A percentile compares a stretch with the other conserved stretches of the same genome.
Evolutionary conservation across 2,329 filamentous ascomycete genomes (phyloP).

Genomic region (Amphichorda felina): DNA sequence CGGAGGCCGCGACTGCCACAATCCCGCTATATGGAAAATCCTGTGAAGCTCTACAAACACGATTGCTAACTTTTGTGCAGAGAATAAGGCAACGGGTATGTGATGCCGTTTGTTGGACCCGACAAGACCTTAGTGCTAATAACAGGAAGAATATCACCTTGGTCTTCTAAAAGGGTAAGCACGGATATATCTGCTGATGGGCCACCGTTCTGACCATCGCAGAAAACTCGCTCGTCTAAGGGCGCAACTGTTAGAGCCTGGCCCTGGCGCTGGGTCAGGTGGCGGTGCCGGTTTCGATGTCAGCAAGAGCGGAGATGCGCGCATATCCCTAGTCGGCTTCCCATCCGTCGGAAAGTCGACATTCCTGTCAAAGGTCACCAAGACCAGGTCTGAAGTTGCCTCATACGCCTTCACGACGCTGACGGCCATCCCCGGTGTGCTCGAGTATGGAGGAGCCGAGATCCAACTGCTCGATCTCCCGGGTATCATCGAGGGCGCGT

Average conservation of each 20-base stretch:
- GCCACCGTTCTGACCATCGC: background rate
- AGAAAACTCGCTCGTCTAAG: conserved; percentile 93
- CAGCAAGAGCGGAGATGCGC: conserved; percentile 89
- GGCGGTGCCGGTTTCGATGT: conserved; percentile 85
- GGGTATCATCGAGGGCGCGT: conserved; percentile 93
- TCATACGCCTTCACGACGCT: conserved; percentile 96
- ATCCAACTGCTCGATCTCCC: conserved; percentile 96
- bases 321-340: conserved; percentile 96
- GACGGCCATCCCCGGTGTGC: conserved; percentile 91
- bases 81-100: conserved; percentile 98
- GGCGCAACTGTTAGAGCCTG: conserved; percentile 87
- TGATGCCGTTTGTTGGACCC: conserved; percentile 4
- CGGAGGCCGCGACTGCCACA: no score
- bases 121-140: background rate
- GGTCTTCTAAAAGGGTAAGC: conserved; percentile 92
- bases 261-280: conserved; percentile 63
- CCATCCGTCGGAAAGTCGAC: conserved; percentile 98
- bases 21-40: no score
- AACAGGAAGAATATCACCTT: conserved; percentile 77
- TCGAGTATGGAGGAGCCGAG: conserved; percentile 95
- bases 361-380: conserved; percentile 97
- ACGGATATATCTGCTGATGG: conserved; percentile 4
- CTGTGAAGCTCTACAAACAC: no score
- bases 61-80: conserved; percentile 31
- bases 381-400: conserved; percentile 91